A percentile compares a stretch with the other conserved stretches of the same genome.
Conservation (phyloP, 345 rosid genomes). For the Brassica cretica region DNA sequence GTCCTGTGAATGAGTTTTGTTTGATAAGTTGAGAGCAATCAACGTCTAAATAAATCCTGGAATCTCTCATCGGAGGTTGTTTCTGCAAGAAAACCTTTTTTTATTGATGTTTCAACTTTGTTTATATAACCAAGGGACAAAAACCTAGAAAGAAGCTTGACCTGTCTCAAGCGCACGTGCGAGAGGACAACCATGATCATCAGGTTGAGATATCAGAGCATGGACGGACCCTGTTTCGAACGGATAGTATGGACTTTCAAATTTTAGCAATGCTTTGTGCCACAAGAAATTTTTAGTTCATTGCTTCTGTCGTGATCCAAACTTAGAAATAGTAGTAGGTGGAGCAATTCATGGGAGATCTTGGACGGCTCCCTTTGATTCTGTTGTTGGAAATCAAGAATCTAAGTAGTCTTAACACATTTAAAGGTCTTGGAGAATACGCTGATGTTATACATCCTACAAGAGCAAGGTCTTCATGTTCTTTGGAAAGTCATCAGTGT, state of each 20-base stretch:
- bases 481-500: too few relatives aligned
- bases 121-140: neutral
- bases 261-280: conserved; percentile 21
- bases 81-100: too few relatives aligned
- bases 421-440: too few relatives aligned
- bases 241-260: conserved; percentile 14
- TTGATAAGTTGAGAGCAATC: too few relatives aligned
- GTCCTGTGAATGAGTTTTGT: too few relatives aligned
- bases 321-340: neutral
- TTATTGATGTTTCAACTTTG: neutral
- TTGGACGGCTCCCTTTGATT: too few relatives aligned
- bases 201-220: neutral
- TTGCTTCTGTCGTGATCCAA: conserved; percentile 16
- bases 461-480: too few relatives aligned
- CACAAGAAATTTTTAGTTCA: conserved; percentile 23
- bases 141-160: neutral
- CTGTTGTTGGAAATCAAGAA: too few relatives aligned
- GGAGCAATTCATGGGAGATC: neutral
- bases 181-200: neutral
- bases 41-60: too few relatives aligned
- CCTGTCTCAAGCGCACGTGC: neutral
- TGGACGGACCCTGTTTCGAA: conserved; percentile 14
- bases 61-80: too few relatives aligned
- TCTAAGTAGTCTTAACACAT: too few relatives aligned
- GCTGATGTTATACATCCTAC: too few relatives aligned